These are phyloP conservation scores for Apium graveolens DNA, from an alignment of 129 eudicot species.

Conservation along the genomic window DNA sequence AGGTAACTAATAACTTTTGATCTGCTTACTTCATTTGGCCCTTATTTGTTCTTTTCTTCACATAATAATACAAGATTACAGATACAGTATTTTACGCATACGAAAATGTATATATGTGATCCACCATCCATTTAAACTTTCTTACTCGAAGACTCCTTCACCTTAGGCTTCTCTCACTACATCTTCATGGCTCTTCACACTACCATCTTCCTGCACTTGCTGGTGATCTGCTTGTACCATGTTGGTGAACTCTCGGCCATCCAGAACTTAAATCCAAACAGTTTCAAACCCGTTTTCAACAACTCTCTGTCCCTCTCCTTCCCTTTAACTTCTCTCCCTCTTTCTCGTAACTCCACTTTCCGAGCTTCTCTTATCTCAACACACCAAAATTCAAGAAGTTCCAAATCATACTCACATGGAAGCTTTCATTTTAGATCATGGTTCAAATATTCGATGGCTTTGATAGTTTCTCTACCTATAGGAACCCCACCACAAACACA, in stretches of 20 bases:
- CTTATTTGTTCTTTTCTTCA: not conserved
- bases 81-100: not conserved
- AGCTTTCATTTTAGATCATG: constrained; percentile 26
- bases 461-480: constrained; percentile 56
- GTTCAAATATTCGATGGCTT: constrained; percentile 70
- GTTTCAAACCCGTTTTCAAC: constrained; percentile 5
- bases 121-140: not conserved
- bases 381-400: not conserved
- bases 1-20: not conserved
- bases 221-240: not conserved
- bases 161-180: not conserved
- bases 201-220: not conserved
- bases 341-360: constrained; percentile 28
- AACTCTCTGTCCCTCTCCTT: constrained; percentile 38
- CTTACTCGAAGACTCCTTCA: not conserved
- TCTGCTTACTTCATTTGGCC: not conserved
- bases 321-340: constrained; percentile 31
- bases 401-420: constrained; percentile 10
- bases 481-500: constrained; percentile 90
- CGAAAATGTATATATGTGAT: not conserved
- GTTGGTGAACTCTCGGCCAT: not conserved
- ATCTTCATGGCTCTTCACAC: constrained; percentile 6
- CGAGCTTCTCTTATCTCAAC: constrained; percentile 13
- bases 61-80: not conserved
- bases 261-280: constrained; percentile 19